Conservation (phyloP, 2,329 filamentous ascomycete genomes). For the Gaeumannomyces sp. region DNA sequence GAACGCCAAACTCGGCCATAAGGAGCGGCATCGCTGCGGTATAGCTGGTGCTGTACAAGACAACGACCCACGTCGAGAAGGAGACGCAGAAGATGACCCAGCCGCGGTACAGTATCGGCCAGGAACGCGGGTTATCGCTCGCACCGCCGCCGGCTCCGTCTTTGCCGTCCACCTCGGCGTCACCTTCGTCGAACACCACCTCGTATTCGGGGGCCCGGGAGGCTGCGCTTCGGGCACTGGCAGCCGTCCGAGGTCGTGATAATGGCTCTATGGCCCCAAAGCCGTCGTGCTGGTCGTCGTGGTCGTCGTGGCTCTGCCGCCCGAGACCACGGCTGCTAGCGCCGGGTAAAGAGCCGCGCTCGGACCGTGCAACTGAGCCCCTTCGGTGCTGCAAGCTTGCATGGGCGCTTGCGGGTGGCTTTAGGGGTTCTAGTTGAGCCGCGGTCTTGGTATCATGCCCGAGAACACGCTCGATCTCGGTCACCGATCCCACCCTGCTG, state of each 20-base stretch:
- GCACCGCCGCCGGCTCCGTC: background rate
- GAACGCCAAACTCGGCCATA: constrained; percentile 54
- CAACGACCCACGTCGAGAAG: constrained; percentile 38
- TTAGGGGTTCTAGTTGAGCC: background rate
- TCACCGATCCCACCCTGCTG: background rate
- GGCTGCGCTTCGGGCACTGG: constrained; percentile 31
- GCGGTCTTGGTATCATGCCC: background rate
- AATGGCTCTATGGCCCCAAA: constrained; percentile 13
- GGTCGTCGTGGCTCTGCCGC: background rate
- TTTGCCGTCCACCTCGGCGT: constrained; percentile 31
- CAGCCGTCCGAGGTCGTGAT: constrained; percentile 30
- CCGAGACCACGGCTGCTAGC: background rate
- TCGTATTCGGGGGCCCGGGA: constrained; percentile 53
- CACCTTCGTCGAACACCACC: constrained; percentile 58
- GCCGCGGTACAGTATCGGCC: constrained; percentile 45
- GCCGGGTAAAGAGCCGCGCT: background rate
- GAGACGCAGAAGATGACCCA: constrained; percentile 35
- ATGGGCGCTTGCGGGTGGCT: background rate
- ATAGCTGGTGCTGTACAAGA: constrained; percentile 70
- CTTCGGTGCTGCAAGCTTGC: background rate
- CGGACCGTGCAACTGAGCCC: background rate
- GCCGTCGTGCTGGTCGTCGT: background rate
- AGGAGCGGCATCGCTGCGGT: constrained; percentile 63
- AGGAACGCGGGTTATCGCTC: constrained; percentile 56
- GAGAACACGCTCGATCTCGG: background rate